These are phyloP conservation scores for Aspergillus asperescens DNA, from an alignment of 495 filamentous ascomycete genomes.

Conservation along the genomic window DNA sequence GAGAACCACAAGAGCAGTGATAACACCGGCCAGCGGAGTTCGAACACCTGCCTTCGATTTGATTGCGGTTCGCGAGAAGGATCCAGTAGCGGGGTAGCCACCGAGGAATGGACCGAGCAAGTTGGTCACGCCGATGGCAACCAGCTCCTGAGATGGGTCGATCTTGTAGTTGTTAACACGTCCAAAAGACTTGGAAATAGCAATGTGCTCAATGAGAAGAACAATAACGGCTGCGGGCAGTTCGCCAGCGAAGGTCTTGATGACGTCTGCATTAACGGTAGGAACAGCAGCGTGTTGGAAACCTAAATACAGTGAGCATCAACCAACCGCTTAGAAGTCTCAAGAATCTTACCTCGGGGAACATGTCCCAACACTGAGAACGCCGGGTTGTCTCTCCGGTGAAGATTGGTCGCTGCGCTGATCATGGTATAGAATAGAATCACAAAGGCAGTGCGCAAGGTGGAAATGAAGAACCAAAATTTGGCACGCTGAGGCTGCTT, in stretches of 20 bases:
- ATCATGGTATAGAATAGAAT: slow-evolving; percentile 92
- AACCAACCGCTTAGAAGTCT: slow-evolving; percentile 24
- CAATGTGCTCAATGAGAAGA: slow-evolving; percentile 88
- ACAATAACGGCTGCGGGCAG: slow-evolving; percentile 85
- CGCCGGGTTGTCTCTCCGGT: slow-evolving; percentile 41
- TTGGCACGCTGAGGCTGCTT: slow-evolving; percentile 66
- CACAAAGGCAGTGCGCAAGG: slow-evolving; percentile 84
- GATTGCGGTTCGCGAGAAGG: slow-evolving; percentile 95
- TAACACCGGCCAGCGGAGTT: slow-evolving; percentile 85
- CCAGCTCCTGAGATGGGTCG: slow-evolving; percentile 92
- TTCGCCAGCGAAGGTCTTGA: slow-evolving; percentile 55
- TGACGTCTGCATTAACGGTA: slow-evolving; percentile 55
- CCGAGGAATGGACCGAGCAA: slow-evolving; percentile 91
- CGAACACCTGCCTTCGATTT: slow-evolving; percentile 96
- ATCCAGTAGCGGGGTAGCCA: slow-evolving; percentile 90
- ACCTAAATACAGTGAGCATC: slow-evolving; percentile 21
- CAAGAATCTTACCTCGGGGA: slow-evolving; percentile 55
- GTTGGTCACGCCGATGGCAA: slow-evolving; percentile 91
- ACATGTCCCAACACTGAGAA: slow-evolving; percentile 70
- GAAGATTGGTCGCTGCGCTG: slow-evolving; percentile 73
- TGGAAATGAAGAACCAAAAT: slow-evolving; percentile 82
- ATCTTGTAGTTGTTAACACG: slow-evolving; percentile 98
- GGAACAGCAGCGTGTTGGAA: slow-evolving; percentile 82
- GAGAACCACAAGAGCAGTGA: slow-evolving; percentile 83
- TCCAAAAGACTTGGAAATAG: slow-evolving; percentile 98